Percentiles rank a stretch among this genome's conserved stretches.
phyloP scores from a whole-genome alignment of 1,284 basidiomycete species.

The Heliocybe sulcata region DNA sequence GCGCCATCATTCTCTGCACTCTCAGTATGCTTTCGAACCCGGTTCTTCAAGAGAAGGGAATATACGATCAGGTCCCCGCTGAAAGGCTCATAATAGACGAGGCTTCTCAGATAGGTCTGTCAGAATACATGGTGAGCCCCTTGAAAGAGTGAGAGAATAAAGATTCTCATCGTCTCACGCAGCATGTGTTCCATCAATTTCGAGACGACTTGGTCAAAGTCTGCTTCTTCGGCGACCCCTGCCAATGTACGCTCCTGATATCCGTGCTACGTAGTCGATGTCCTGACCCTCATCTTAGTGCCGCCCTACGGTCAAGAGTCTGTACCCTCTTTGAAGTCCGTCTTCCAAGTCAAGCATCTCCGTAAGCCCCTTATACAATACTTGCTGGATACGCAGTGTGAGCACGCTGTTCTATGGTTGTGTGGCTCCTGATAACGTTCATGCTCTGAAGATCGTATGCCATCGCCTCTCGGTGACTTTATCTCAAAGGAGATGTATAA shows the following conservation, averaged over 20 bases:
- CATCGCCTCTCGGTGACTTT: conserved; percentile 63
- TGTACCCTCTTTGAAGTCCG: conserved; percentile 27
- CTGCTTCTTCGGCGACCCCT: conserved; percentile 71
- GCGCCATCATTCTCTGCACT: conserved; percentile 32
- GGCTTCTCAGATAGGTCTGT: conserved; percentile 33
- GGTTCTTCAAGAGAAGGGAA: conserved; percentile 19
- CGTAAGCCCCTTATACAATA: conserved; percentile 12
- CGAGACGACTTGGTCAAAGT: conserved; percentile 39
- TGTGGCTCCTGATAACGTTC: neutral
- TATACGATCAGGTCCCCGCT: conserved; percentile 28
- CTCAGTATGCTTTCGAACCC: conserved; percentile 37
- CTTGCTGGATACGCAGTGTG: conserved; percentile 39
- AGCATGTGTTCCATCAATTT: neutral
- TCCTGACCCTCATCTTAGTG: conserved; percentile 23
- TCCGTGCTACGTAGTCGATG: neutral
- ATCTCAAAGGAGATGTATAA: conserved; percentile 63
- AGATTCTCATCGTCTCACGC: neutral
- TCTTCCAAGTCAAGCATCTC: conserved; percentile 39
- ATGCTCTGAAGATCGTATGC: conserved; percentile 60
- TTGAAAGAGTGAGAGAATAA: neutral
- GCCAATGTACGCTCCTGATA: conserved; percentile 46
- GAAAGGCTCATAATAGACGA: conserved; percentile 37
- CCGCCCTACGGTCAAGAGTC: conserved; percentile 41
- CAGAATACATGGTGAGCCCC: neutral
- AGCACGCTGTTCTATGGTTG: conserved; percentile 9